Base-by-base conservation (phyloP, 257 asterid genomes). In the Leptodermis oblonga region DNA sequence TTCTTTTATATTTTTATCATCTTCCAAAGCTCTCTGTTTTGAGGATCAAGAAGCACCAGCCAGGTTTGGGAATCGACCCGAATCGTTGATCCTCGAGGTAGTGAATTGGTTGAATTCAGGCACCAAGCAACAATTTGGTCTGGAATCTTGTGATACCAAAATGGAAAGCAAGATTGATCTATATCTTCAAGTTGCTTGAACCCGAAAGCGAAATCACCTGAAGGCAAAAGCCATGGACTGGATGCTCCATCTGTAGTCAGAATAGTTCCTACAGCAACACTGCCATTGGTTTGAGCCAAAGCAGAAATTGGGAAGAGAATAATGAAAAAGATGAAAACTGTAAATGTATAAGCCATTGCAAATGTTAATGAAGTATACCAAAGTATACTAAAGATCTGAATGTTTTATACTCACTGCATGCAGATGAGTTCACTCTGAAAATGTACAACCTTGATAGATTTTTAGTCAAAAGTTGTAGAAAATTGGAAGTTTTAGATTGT, bases 181-280 rank as follows among this genome's bases (percentile, higher is more conserved):
- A 28, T 65, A 14, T 76, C 69, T 58, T 26, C 52, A 52, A 83
- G 72, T 62, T 56, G 75, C 33, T 45, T 70, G 53, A 87, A 89
- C 22, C 96, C 96, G 54, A 90, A 87, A 0, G 89, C 95, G 51
- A 80, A 90, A 43, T 84, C 88, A 8, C 82, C 77, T 0, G 76
- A 73, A 5, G 92, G 86, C 0, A 95, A 90, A 28, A 75, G 82
- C 92, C 95, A 90, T 23, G 90, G 83, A 12, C 12, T 43, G 60
- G 80, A 65, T 49, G 54, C 39, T 58, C 6, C 49, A 11, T 56
- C 66, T 9, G 96, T 90, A 3, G 84, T 68, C 34, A 87, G 51
- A 39, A 70, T 64, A 5, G 74, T 49, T 43, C 83, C 86, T 0
- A 70, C 48, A 0, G 74, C 1, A 8, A 87, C 51, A 0, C 13